Conservation (phyloP, 192 early-diverging fungal species). For the Coemansia brasiliensis region DNA sequence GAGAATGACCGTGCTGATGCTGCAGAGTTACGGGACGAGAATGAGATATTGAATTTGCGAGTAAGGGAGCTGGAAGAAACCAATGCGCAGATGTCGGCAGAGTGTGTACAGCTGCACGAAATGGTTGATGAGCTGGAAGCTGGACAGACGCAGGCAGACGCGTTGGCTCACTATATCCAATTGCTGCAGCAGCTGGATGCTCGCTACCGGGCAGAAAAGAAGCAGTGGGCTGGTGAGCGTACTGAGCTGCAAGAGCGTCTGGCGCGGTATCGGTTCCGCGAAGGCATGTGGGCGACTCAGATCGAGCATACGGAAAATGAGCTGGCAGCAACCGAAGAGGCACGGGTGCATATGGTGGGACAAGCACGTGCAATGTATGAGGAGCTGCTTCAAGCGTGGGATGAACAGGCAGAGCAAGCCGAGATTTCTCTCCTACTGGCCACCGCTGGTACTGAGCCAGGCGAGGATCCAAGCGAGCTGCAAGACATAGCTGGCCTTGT, state of each 20-base stretch:
- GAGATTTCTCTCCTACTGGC: conserved; percentile 23
- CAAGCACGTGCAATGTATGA: conserved; percentile 35
- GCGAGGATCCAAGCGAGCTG: conserved; percentile 8
- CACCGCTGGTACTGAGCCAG: background rate
- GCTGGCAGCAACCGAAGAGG: conserved; percentile 32
- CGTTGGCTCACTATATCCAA: conserved; percentile 25
- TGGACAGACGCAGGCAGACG: conserved; percentile 4
- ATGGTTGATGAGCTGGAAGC: conserved; percentile 12
- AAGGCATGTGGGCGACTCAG: conserved; percentile 22
- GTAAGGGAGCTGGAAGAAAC: conserved; percentile 12
- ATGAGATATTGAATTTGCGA: conserved; percentile 14
- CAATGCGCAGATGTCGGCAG: conserved; percentile 13
- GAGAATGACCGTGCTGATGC: conserved; percentile 8
- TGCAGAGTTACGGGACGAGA: conserved; percentile 22
- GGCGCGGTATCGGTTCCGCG: conserved; percentile 30
- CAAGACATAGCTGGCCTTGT: conserved; percentile 10
- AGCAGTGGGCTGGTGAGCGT: conserved; percentile 36
- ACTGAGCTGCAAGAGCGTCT: conserved; percentile 17
- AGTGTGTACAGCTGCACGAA: conserved; percentile 18
- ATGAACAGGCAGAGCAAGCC: conserved; percentile 14
- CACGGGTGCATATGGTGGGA: conserved; percentile 43
- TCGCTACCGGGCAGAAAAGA: conserved; percentile 26
- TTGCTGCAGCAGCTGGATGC: conserved; percentile 29
- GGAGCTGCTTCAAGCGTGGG: conserved; percentile 40
- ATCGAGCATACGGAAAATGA: conserved; percentile 12